Percentiles rank a stretch among this genome's conserved stretches.
Evolutionary conservation across 2,329 filamentous ascomycete species (phyloP).

Genomic region (Penicillium decumbens): DNA sequence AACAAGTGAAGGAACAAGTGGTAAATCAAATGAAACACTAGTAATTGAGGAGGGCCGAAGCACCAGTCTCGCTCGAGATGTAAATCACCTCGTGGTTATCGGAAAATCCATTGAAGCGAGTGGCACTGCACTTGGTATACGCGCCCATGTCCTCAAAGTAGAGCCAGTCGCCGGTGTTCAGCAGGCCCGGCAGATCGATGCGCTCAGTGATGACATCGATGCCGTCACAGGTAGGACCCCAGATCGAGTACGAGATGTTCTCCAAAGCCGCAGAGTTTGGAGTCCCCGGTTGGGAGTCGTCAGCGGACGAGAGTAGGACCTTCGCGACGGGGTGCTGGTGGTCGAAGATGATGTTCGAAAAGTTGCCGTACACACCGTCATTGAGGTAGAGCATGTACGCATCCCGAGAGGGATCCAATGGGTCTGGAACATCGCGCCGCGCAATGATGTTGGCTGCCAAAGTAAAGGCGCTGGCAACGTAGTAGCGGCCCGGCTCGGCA

Average conservation of each 20-base stretch:
- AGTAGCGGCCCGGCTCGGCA: slow-evolving; percentile 94
- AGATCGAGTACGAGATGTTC: slow-evolving; percentile 83
- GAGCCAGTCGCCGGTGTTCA: slow-evolving; percentile 94
- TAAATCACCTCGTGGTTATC: slow-evolving; percentile 91
- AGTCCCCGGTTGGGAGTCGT: slow-evolving; percentile 54
- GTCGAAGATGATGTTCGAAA: slow-evolving; percentile 98
- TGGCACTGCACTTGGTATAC: slow-evolving; percentile 97
- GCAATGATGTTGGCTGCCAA: slow-evolving; percentile 95
- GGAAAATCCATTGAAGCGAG: slow-evolving; percentile 94
- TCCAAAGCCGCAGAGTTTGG: slow-evolving; percentile 38
- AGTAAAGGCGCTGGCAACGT: slow-evolving; percentile 88
- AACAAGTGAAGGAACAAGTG: slow-evolving; percentile 5
- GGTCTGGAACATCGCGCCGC: slow-evolving; percentile 77
- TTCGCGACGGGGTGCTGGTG: slow-evolving; percentile 87
- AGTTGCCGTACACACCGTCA: slow-evolving; percentile 96
- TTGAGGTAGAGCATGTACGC: slow-evolving; percentile 98
- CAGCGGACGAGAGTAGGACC: slow-evolving; percentile 64
- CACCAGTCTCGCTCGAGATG: slow-evolving; percentile 88
- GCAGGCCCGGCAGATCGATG: slow-evolving; percentile 67
- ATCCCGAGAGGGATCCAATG: slow-evolving; percentile 42
- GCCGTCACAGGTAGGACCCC: slow-evolving; percentile 96
- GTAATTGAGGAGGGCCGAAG: slow-evolving; percentile 63
- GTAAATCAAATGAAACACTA: slow-evolving; percentile 16
- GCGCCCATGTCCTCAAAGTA: slow-evolving; percentile 99
- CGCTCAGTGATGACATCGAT: slow-evolving; percentile 90